These are phyloP conservation scores for Schrenkiella parvula DNA, from an alignment of 345 rosid species.

Conservation along the genomic window DNA sequence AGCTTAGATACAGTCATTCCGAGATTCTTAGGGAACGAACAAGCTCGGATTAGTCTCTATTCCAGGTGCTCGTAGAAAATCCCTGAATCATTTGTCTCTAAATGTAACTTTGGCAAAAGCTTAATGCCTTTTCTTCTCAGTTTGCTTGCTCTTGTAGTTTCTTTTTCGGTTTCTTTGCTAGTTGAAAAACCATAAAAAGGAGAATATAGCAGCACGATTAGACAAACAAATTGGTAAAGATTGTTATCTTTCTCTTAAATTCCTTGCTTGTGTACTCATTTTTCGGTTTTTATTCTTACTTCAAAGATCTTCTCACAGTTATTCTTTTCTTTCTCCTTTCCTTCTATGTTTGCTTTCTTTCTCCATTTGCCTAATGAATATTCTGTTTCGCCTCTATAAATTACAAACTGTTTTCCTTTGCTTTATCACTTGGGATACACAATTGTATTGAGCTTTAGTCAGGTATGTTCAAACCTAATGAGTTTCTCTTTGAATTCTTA, in stretches of 20 bases:
- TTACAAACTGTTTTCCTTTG: not conserved
- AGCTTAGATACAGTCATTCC: too few relatives aligned
- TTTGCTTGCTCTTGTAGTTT: not conserved
- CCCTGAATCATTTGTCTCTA: too few relatives aligned
- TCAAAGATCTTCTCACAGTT: not conserved
- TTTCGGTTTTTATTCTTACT: not conserved
- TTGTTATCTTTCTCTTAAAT: constrained; percentile 21
- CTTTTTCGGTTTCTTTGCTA: too few relatives aligned
- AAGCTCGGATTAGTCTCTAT: too few relatives aligned
- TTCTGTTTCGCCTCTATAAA: constrained; percentile 16
- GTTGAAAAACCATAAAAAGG: not conserved
- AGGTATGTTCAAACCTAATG: not conserved
- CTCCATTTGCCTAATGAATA: not conserved
- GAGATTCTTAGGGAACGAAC: too few relatives aligned
- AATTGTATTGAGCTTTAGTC: not conserved
- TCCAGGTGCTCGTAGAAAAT: too few relatives aligned
- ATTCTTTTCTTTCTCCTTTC: constrained; percentile 17
- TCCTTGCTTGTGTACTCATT: constrained; percentile 11
- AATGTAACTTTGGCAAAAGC: too few relatives aligned
- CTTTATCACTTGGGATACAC: not conserved
- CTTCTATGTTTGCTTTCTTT: not conserved
- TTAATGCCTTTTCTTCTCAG: too few relatives aligned
- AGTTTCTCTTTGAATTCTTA: not conserved
- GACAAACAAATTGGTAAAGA: constrained; percentile 6
- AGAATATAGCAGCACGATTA: not conserved